Conservation (phyloP, 139 green algal species). For the Yamagishiella unicocca region DNA sequence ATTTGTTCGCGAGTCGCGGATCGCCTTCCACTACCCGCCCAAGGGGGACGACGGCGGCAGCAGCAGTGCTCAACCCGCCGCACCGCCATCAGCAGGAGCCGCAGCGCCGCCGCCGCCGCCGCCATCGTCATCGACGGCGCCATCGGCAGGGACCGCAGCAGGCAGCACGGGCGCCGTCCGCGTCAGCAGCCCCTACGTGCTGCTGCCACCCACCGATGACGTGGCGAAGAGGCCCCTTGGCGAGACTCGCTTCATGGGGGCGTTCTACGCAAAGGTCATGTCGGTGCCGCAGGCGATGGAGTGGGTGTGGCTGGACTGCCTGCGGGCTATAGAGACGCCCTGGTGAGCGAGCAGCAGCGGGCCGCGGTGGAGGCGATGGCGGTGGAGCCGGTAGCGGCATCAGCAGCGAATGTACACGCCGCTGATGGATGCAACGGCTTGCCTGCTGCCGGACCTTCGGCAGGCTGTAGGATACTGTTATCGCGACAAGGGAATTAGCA, state of each 20-base stretch:
- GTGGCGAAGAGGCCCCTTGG: background rate
- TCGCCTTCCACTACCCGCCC: background rate
- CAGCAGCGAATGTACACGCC: too few relatives aligned
- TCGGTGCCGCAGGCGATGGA: background rate
- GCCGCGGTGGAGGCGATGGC: too few relatives aligned
- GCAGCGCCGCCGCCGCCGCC: background rate
- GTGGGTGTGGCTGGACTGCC: constrained; percentile 29
- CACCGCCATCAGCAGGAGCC: background rate
- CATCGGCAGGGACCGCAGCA: background rate
- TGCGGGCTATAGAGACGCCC: background rate
- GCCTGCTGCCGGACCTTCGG: too few relatives aligned
- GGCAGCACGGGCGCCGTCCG: background rate
- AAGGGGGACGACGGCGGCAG: background rate
- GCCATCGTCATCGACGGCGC: background rate
- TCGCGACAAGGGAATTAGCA: too few relatives aligned
- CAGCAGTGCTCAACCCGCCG: too few relatives aligned
- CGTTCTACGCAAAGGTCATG: constrained; percentile 4
- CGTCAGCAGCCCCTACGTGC: background rate
- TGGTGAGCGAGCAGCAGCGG: background rate
- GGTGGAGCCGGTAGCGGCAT: too few relatives aligned
- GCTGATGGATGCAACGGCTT: too few relatives aligned
- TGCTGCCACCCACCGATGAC: background rate
- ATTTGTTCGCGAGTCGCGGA: constrained; percentile 10
- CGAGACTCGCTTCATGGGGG: background rate
- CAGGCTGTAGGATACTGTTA: too few relatives aligned